phyloP scores from a whole-genome alignment of 2,329 filamentous ascomycete species.

The Nemania diffusa region DNA sequence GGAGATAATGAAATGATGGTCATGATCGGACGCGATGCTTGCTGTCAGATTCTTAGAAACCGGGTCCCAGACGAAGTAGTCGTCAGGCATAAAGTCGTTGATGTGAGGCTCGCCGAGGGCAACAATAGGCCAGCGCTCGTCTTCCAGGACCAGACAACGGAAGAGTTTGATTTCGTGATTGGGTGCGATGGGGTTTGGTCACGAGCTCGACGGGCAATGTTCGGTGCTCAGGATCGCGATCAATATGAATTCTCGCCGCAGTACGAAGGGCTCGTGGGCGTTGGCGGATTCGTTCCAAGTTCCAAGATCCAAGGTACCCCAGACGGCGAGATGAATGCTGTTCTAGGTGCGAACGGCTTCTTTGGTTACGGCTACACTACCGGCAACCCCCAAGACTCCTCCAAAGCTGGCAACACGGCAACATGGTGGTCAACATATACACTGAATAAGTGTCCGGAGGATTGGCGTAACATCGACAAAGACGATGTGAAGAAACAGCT shows the following conservation, averaged over 20 bases:
- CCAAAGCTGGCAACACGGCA: slow-evolving; percentile 24
- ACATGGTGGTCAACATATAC: slow-evolving; percentile 34
- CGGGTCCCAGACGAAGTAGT: slow-evolving; percentile 24
- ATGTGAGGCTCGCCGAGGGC: slow-evolving; percentile 30
- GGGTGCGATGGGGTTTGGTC: slow-evolving; percentile 35
- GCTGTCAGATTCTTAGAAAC: slow-evolving; percentile 30
- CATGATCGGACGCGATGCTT: slow-evolving; percentile 34
- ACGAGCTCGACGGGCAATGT: slow-evolving; percentile 27
- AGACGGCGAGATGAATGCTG: slow-evolving; percentile 34
- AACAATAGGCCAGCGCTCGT: slow-evolving; percentile 27
- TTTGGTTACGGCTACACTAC: slow-evolving; percentile 35
- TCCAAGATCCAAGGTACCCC: slow-evolving; percentile 29
- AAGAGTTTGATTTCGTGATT: slow-evolving; percentile 33
- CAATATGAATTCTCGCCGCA: slow-evolving; percentile 33
- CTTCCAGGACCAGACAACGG: slow-evolving; percentile 27
- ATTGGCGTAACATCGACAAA: slow-evolving; percentile 35
- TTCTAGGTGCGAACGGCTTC: slow-evolving; percentile 32
- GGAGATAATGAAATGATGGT: slow-evolving; percentile 27
- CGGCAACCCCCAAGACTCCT: slow-evolving; percentile 22
- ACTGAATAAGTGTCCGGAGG: slow-evolving; percentile 28
- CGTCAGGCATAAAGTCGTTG: slow-evolving; percentile 29
- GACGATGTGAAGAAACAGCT: slow-evolving; percentile 30
- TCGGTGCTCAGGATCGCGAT: slow-evolving; percentile 24
- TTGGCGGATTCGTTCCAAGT: slow-evolving; percentile 31
- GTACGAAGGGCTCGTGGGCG: slow-evolving; percentile 33